phyloP scores from a whole-genome alignment of 169 alveolate species.

The Plasmodium coatneyi region DNA sequence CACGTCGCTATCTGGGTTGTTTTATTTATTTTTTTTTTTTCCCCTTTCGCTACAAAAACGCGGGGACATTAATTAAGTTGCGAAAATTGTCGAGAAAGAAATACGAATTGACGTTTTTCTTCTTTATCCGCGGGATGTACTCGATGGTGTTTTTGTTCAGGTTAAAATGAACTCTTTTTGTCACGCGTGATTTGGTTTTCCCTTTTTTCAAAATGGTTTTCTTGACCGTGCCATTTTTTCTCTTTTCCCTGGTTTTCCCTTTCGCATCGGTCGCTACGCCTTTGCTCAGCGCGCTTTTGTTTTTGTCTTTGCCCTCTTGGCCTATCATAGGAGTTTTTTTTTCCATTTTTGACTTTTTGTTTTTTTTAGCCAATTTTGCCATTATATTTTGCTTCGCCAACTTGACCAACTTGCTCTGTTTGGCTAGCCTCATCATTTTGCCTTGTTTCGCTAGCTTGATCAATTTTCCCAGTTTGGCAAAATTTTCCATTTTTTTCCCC shows the following conservation, averaged over 20 bases:
- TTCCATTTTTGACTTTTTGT: neutral
- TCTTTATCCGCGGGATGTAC: constrained; percentile 52
- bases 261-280: neutral
- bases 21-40: neutral
- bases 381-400: neutral
- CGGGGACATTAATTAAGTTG: constrained; percentile 33
- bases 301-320: neutral
- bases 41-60: constrained; percentile 17
- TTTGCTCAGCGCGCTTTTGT: neutral
- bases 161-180: constrained; percentile 59
- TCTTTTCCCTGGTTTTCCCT: neutral
- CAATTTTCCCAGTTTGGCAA: neutral
- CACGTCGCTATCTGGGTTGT: neutral
- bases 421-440: neutral
- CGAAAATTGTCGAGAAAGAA: constrained; percentile 41
- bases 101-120: constrained; percentile 14
- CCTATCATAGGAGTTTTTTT: neutral
- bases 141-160: constrained; percentile 53
- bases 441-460: neutral
- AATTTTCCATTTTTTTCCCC: neutral
- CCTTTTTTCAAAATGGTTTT: constrained; percentile 68
- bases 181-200: constrained; percentile 23
- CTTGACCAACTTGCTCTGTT: neutral
- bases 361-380: neutral
- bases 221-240: neutral